Percentiles rank a stretch among this genome's conserved stretches.
Evolutionary conservation across 1,284 basidiomycete species (phyloP).

Genomic region (Boletus semigastroideus): DNA sequence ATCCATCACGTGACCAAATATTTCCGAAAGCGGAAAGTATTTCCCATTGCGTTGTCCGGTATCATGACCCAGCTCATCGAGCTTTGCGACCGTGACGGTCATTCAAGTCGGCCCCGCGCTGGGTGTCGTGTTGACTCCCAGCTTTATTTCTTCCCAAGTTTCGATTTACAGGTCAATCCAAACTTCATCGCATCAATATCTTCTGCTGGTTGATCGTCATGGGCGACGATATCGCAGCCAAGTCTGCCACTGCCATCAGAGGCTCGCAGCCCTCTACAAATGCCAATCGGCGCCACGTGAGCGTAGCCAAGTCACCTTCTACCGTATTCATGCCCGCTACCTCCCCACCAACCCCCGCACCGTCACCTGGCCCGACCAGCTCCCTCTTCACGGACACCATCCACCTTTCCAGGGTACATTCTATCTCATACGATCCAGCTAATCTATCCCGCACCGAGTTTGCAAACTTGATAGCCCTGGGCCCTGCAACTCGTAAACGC

Average conservation of each 20-base stretch:
- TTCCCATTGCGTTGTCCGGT: conserved; percentile 9
- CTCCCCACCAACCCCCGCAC: conserved; percentile 69
- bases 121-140: background rate
- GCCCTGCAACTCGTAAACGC: conserved; percentile 49
- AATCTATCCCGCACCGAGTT: conserved; percentile 38
- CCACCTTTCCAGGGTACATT: conserved; percentile 13
- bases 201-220: conserved; percentile 4
- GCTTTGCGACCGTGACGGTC: background rate
- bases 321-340: conserved; percentile 57
- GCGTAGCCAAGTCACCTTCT: conserved; percentile 17
- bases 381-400: conserved; percentile 21
- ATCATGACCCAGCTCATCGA: background rate
- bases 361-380: conserved; percentile 50
- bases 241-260: conserved; percentile 3
- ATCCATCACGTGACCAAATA: conserved; percentile 8
- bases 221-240: conserved; percentile 13
- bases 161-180: background rate
- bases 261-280: conserved; percentile 10
- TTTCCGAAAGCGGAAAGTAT: conserved; percentile 5
- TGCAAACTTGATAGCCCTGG: conserved; percentile 35
- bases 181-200: conserved; percentile 9
- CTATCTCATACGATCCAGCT: conserved; percentile 27
- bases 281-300: conserved; percentile 21
- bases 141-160: background rate
- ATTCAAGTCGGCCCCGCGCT: conserved; percentile 9